Base-by-base conservation (phyloP, 345 rosid species). In the Arabidopsis arenosa region DNA sequence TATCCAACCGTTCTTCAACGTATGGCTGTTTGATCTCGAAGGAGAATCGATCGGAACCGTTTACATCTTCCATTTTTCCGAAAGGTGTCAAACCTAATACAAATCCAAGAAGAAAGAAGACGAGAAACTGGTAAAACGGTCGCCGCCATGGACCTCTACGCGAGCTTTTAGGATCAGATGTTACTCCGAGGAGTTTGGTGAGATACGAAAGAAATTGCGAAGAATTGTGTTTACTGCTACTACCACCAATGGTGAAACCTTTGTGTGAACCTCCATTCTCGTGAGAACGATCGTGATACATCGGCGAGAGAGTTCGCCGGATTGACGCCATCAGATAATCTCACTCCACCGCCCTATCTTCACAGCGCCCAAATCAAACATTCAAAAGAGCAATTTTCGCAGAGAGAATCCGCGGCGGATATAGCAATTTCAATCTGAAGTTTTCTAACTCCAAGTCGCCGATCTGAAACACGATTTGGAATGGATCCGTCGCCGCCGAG, bases 271-370 rank as follows among this genome's bases (percentile, higher is more conserved):
- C 82, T 12, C 92, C 90, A 70, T 84, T 86, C 54, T 74, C 86
- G 73, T 79, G 82, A 0, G 82, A 58, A 14, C 94, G 94, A 75
- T 90, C 90, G 63, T 76, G 89, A 74, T 79, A 70, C 2, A 87
- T 85, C 53, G 95, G 97, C 43, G 98, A 94, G 57, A 90, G 89
- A 62, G 97, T 88, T 72, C 99, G 88, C 61, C 99, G 91, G 83
- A 90, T 66, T 17, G 99, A 94, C 36, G 96, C 97, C 99, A 92
- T 92, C 59, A 37, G 65, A 80, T 69, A 51, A 41, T 8, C 17
- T 21, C 18, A 3, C 17, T 35, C 60, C 49, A 9, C 40, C 35
- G 61, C 26, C 68, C 9, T 63, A 30, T 56, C 14, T 32, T 68
- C 35, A 48, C 41, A 56, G 8, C 44, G 21, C 62, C 72, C 35